Evolutionary conservation across 164 flowering plant genomes (phyloP), one percentile per base, ranked within the genome.

Genomic region (Sedum album): DNA sequence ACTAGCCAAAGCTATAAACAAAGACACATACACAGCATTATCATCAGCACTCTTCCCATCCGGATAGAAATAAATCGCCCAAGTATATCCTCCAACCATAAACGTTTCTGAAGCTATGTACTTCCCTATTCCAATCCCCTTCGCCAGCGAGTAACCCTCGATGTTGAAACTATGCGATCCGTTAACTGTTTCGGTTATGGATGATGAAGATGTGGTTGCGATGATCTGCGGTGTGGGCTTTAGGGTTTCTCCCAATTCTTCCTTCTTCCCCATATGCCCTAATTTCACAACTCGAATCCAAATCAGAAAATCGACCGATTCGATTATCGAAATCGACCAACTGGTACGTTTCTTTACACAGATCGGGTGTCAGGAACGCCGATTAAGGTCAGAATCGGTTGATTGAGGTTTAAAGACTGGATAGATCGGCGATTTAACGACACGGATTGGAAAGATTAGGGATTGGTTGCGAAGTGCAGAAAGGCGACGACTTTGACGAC

Each of bases 11-110:
- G 93, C 97, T 30, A 90, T 92, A 69, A 90, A 92, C 49, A 92
- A 70, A 20, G 96, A 90, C 6, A 92, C 94, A 38, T 92, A 86
- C 23, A 76, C 67, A 7, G 89, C 82, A 78, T 92, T 89, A 64
- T 92, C 97, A 72, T 89, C 97, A 2, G 48, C 66, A 71, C 91
- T 89, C 79, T 91, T 91, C 60, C 96, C 97, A 55, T 89, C 93
- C 2, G 95, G 91, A 63, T 91, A 91, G 67, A 91, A 91, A 55
- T 91, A 91, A 68, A 92, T 85, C 71, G 97, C 96, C 97, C 97
- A 92, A 23, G 77, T 46, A 66, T 89, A 87, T 1, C 96, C 97
- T 1, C 97, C 97, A n/a, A 92, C 96, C 73, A 53, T 62, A 65
- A 91, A 91, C 25, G 81, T 84, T 15, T 91, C 97, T 2, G 96